Evolutionary conservation across 1,284 basidiomycete species (phyloP).

Genomic region (Crocinoboletus sp.): DNA sequence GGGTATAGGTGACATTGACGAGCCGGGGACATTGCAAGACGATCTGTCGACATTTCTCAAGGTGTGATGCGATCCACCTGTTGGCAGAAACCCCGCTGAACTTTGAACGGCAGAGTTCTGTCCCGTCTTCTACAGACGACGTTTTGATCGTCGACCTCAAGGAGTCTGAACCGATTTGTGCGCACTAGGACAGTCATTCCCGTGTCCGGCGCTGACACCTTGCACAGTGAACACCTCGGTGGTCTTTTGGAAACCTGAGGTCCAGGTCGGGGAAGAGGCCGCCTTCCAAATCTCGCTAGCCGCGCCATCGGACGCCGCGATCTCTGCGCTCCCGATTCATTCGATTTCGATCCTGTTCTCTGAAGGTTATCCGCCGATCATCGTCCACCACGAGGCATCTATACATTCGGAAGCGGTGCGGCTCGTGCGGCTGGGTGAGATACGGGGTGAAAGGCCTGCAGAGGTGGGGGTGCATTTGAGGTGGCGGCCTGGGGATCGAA

Average conservation of each 20-base stretch:
- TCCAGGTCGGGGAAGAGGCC: constrained; percentile 54
- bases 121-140: constrained; percentile 52
- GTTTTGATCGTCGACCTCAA: constrained; percentile 58
- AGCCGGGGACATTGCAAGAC: constrained; percentile 49
- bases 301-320: constrained; percentile 41
- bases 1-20: constrained; percentile 37
- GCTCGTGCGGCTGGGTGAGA: constrained; percentile 19
- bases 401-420: constrained; percentile 12
- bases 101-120: constrained; percentile 49
- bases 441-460: constrained; percentile 19
- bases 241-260: constrained; percentile 66
- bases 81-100: not conserved
- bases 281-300: constrained; percentile 70
- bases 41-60: constrained; percentile 66
- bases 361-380: constrained; percentile 41
- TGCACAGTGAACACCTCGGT: constrained; percentile 56
- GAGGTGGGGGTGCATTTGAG: constrained; percentile 41
- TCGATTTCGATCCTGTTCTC: constrained; percentile 56
- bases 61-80: constrained; percentile 36
- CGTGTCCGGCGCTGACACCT: constrained; percentile 1
- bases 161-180: constrained; percentile 62
- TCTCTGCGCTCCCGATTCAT: constrained; percentile 55
- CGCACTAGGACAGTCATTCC: constrained; percentile 21
- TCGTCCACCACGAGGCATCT: constrained; percentile 41
- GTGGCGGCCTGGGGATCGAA: constrained; percentile 49